phyloP scores from a whole-genome alignment of 305 asterid genomes.

The Lippia alba region DNA sequence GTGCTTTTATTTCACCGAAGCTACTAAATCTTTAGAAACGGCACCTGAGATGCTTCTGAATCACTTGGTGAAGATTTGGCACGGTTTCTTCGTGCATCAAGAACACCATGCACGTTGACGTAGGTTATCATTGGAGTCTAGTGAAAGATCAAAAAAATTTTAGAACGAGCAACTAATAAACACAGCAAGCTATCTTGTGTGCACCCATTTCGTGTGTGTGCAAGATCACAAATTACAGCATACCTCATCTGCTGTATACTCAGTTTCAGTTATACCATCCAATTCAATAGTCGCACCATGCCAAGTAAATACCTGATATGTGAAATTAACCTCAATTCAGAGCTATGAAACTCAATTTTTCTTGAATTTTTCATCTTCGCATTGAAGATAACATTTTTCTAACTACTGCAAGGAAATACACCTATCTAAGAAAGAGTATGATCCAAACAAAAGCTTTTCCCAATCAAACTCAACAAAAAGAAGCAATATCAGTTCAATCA shows the following conservation, averaged over 20 bases:
- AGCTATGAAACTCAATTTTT: conserved; percentile 18
- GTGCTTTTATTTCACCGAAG: no score
- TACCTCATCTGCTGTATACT: conserved; percentile 96
- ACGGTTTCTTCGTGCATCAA: conserved; percentile 88
- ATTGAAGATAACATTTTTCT: neutral
- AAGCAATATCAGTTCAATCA: neutral
- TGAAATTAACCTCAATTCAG: conserved; percentile 30
- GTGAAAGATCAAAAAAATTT: conserved; percentile 20
- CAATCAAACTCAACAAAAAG: neutral
- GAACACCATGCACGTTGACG: conserved; percentile 90
- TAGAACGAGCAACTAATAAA: conserved; percentile 10
- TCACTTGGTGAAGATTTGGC: conserved; percentile 88
- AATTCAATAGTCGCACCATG: conserved; percentile 91
- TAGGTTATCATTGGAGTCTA: conserved; percentile 98
- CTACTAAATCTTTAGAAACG: neutral
- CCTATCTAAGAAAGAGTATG: neutral
- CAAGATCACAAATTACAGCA: conserved; percentile 7
- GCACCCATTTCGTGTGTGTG: neutral
- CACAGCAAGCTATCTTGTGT: neutral
- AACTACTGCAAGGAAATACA: neutral
- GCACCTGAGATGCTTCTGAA: conserved; percentile 92
- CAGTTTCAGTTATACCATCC: conserved; percentile 92
- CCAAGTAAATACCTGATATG: conserved; percentile 86
- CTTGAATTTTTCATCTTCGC: neutral
- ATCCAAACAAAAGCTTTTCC: neutral